Evolutionary conservation across 371 early-diverging fungal species (phyloP).

Genomic region (Gilbertella persicaria): DNA sequence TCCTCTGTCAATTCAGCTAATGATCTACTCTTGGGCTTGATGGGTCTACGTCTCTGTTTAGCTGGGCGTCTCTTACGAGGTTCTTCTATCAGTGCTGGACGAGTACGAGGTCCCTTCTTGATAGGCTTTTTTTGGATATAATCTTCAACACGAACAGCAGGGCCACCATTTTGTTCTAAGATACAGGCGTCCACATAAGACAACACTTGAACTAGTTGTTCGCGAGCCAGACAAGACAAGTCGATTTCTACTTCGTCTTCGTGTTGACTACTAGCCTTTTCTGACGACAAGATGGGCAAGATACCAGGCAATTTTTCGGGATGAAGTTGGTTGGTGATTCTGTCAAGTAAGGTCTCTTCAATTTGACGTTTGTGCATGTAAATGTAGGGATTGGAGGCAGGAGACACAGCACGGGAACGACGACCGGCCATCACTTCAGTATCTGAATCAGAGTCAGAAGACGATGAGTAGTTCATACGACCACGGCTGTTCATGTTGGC

Average conservation of each 20-base stretch:
- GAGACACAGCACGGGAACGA: constrained; percentile 20
- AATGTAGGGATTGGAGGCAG: constrained; percentile 20
- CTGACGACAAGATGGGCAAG: constrained; percentile 41
- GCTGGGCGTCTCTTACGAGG: background rate
- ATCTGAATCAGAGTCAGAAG: constrained; percentile 38
- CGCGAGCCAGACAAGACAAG: constrained; percentile 47
- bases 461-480: constrained; percentile 29
- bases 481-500: constrained; percentile 39
- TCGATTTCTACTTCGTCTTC: constrained; percentile 51
- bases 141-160: constrained; percentile 37
- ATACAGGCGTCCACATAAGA: constrained; percentile 55
- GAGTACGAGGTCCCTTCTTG: constrained; percentile 20
- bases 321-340: constrained; percentile 44
- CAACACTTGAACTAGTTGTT: constrained; percentile 42
- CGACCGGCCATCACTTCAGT: constrained; percentile 20
- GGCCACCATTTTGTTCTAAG: constrained; percentile 49
- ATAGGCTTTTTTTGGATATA: constrained; percentile 27
- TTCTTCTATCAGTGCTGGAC: constrained; percentile 13
- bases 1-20: constrained; percentile 29
- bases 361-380: constrained; percentile 52
- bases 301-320: constrained; percentile 52
- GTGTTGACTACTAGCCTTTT: constrained; percentile 25
- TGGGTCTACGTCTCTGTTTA: constrained; percentile 18
- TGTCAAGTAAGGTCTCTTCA: constrained; percentile 45
- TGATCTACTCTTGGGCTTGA: constrained; percentile 12